Evolutionary conservation across 345 rosid genomes (phyloP).

Genomic region (Lumnitzera racemosa): DNA sequence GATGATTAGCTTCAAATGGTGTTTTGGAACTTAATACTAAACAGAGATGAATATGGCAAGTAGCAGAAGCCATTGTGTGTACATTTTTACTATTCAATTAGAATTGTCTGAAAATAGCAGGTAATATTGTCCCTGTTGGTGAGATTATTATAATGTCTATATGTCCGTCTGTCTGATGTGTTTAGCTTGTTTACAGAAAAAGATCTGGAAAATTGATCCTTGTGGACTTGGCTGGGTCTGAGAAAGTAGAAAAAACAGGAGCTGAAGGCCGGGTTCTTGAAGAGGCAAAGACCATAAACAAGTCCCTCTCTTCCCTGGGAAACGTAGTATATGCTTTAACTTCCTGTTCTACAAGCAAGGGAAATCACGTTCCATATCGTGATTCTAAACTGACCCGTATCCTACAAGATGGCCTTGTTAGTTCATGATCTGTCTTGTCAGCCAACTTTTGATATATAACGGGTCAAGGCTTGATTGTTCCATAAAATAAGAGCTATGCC

Average conservation of each 20-base stretch:
- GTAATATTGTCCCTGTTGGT: conserved; percentile 19
- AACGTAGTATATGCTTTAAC: conserved; percentile 86
- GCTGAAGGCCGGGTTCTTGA: conserved; percentile 92
- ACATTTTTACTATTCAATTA: conserved; percentile 52
- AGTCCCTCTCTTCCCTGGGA: conserved; percentile 85
- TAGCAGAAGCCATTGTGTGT: conserved; percentile 84
- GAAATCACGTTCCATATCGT: conserved; percentile 68
- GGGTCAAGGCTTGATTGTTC: not conserved
- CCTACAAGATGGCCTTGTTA: conserved; percentile 78
- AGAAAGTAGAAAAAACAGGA: conserved; percentile 92
- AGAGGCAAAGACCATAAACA: conserved; percentile 90
- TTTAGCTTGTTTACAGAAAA: conserved; percentile 25
- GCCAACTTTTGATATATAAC: conserved; percentile 2
- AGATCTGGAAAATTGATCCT: conserved; percentile 69
- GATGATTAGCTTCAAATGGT: not conserved
- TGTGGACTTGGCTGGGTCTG: conserved; percentile 91
- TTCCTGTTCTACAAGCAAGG: conserved; percentile 52
- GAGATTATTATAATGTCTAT: not conserved
- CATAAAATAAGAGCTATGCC: conserved; percentile 1
- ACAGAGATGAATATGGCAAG: conserved; percentile 88
- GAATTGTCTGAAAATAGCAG: conserved; percentile 47
- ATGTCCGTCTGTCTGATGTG: not conserved
- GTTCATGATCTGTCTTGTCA: conserved; percentile 16
- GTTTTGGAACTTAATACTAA: conserved; percentile 18
- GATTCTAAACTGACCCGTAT: conserved; percentile 94